Percentiles rank a stretch among this genome's conserved stretches.
Conservation (phyloP, 192 early-diverging fungal species). For the Phycomyces nitens region DNA sequence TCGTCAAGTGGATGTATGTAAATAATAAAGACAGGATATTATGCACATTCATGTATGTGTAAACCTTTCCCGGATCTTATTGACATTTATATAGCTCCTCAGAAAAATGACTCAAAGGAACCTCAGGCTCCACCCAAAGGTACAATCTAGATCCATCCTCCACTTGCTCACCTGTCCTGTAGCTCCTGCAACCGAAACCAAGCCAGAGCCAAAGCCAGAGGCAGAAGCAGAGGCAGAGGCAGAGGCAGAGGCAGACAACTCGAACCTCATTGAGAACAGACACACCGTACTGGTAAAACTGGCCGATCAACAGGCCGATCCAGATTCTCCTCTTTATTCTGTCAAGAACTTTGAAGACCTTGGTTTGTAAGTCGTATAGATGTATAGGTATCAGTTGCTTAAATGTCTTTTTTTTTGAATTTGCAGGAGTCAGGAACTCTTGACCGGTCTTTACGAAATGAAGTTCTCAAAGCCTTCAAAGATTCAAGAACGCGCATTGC, state of each 20-base stretch:
- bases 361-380: slow-evolving; percentile 49
- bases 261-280: slow-evolving; percentile 41
- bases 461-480: slow-evolving; percentile 90
- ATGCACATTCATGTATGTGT: no score
- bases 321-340: slow-evolving; percentile 73
- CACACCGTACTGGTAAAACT: slow-evolving; percentile 51
- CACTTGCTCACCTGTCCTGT: no score
- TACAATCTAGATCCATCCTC: no score
- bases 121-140: no score
- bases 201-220: no score
- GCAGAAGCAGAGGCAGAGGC: not conserved
- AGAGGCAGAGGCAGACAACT: not conserved
- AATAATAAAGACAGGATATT: no score
- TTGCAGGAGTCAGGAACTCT: slow-evolving; percentile 67
- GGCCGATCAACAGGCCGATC: slow-evolving; percentile 64
- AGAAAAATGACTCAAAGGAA: no score
- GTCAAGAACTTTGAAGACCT: slow-evolving; percentile 77
- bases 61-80: no score
- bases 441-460: slow-evolving; percentile 94
- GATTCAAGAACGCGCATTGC: slow-evolving; percentile 93
- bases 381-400: not conserved
- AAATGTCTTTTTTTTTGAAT: not conserved
- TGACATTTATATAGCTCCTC: no score
- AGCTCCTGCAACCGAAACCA: no score
- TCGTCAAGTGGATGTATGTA: not conserved